phyloP scores from a whole-genome alignment of 2,329 filamentous ascomycete genomes.

The Albifimbria verrucaria region DNA sequence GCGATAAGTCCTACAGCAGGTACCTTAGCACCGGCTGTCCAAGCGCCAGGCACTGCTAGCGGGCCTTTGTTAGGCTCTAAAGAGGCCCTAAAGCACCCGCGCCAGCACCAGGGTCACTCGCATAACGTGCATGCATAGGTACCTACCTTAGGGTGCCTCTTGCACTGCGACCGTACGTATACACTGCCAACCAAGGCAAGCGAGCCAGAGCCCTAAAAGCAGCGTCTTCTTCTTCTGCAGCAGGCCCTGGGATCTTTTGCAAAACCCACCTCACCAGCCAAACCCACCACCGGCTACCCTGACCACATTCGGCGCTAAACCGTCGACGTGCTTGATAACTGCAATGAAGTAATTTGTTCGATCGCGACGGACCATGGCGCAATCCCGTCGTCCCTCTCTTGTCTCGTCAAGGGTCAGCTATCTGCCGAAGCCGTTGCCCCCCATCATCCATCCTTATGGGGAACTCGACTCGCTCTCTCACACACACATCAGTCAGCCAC shows the following conservation, averaged over 20 bases:
- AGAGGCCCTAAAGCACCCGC: background rate
- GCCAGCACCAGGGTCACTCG: background rate
- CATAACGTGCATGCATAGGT: no score
- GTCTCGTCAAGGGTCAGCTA: background rate
- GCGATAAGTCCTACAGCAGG: background rate
- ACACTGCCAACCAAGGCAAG: no score
- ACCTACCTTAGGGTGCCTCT: no score
- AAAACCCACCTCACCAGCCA: background rate
- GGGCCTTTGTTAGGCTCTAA: background rate
- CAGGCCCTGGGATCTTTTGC: background rate
- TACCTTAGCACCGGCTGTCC: no score
- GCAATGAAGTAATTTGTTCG: background rate
- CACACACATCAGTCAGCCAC: background rate
- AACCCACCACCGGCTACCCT: background rate
- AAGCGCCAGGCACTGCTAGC: no score
- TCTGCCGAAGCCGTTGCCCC: background rate
- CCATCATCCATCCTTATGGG: no score
- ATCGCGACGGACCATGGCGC: background rate
- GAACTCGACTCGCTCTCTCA: no score
- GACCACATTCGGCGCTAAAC: background rate
- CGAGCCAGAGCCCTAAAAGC: background rate
- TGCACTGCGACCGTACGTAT: no score
- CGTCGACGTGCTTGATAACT: background rate
- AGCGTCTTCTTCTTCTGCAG: background rate
- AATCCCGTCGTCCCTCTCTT: background rate